Base-by-base conservation (phyloP, 2,329 filamentous ascomycete species). In the Nemania abortiva region DNA sequence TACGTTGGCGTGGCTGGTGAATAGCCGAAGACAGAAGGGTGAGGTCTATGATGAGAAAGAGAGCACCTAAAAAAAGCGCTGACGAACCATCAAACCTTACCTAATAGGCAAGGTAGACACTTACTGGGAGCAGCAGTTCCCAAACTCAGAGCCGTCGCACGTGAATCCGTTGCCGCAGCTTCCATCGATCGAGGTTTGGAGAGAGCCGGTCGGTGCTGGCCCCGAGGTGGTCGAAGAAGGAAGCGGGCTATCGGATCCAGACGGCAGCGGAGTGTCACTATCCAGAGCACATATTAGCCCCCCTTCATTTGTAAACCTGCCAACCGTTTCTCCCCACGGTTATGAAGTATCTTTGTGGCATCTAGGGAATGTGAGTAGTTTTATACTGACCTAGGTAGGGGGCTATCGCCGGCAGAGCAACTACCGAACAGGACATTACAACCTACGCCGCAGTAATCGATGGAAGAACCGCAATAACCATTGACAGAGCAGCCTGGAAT, bases 111-210 rank as follows among this genome's bases (percentile, higher is more conserved):
- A 68, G 49, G 49, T 20, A 42, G 55, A 64, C 27, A 76, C 75
- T 76, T 65, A 75, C 73, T 67, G 69, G 63, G 77, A 79, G 65
- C 77, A 79, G 53, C 77, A 79, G 53, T 75, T 76, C 11, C 77
- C 77, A 57, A 72, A 79, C 31, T 47, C 65, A 2, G 77, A 79
- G 29, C 77, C 77, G 22, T 74, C 65, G 58, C 77, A 79, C 15
- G 77, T 78, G 56, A 72, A 56, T 22, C 72, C 74, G 49, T 71
- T 71, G 24, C 76, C 76, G 22, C 77, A 79, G 58, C 49, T 67
- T 52, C 76, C 76, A 47, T 78, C 76, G 42, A 70, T 47, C 18
- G 75, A 77, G 31, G 74, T 67, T 34, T 73, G 29, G 18, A 73
- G 71, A 3, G 74, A 71, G 34, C 70, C 59, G 24, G 71, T 76